Evolutionary conservation across 2,329 filamentous ascomycete species (phyloP).

Genomic region (Paecilomyces sp.): DNA sequence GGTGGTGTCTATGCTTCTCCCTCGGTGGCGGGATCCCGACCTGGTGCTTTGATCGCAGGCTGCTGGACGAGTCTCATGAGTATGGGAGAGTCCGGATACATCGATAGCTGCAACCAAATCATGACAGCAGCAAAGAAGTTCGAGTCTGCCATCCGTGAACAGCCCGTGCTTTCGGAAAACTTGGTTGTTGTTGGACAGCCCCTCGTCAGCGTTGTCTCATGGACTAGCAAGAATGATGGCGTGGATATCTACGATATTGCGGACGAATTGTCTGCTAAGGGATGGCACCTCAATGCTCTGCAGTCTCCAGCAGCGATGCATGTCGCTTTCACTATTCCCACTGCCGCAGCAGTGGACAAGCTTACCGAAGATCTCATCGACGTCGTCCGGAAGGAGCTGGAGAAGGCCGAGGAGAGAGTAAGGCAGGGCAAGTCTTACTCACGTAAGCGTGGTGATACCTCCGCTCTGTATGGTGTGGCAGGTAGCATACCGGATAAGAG

Average conservation of each 20-base stretch:
- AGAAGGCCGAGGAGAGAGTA: slow-evolving; percentile 67
- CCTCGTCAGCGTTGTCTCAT: slow-evolving; percentile 84
- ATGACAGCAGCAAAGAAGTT: slow-evolving; percentile 82
- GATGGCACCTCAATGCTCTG: slow-evolving; percentile 94
- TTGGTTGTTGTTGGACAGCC: slow-evolving; percentile 77
- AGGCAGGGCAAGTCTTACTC: slow-evolving; percentile 49
- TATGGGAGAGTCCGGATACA: slow-evolving; percentile 80
- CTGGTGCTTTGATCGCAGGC: slow-evolving; percentile 87
- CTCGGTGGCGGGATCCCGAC: slow-evolving; percentile 81
- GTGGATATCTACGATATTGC: slow-evolving; percentile 92
- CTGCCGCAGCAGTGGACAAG: slow-evolving; percentile 71
- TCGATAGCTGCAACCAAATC: slow-evolving; percentile 79
- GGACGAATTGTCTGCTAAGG: slow-evolving; percentile 73
- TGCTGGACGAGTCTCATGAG: slow-evolving; percentile 92
- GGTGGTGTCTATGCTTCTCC: slow-evolving; percentile 95
- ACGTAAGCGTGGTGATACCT: slow-evolving; percentile 59
- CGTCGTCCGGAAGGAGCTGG: slow-evolving; percentile 60
- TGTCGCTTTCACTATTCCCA: slow-evolving; percentile 84
- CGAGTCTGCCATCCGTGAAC: slow-evolving; percentile 62
- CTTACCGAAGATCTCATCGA: slow-evolving; percentile 63
- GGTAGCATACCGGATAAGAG: slow-evolving; percentile 94
- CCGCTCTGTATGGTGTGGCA: slow-evolving; percentile 89
- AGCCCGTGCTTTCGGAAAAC: slow-evolving; percentile 62
- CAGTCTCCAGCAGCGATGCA: slow-evolving; percentile 90
- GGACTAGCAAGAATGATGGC: slow-evolving; percentile 60